phyloP scores from a whole-genome alignment of 495 filamentous ascomycete genomes.

The Penicillium mononematosum region DNA sequence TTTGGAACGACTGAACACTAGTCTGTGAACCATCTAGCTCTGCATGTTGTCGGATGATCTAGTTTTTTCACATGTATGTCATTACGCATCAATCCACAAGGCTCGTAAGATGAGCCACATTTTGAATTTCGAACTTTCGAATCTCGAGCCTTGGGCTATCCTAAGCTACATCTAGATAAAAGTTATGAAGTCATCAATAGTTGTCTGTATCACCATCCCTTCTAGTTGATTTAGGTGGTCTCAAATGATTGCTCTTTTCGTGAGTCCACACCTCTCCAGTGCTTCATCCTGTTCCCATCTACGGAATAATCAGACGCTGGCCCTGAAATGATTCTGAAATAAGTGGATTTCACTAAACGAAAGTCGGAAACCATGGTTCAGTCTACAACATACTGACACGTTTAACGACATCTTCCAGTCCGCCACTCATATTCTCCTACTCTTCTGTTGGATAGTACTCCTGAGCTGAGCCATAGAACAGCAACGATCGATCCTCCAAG shows the following conservation, averaged over 20 bases:
- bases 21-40: constrained; percentile 15
- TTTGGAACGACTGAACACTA: constrained; percentile 41
- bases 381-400: neutral
- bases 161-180: neutral
- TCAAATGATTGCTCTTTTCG: neutral
- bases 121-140: neutral
- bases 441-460: neutral
- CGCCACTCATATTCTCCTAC: neutral
- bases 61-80: neutral
- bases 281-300: neutral
- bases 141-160: neutral
- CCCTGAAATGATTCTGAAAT: neutral
- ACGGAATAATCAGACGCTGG: neutral
- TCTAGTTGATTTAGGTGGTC: neutral
- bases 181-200: neutral
- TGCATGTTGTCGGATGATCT: neutral
- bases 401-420: neutral
- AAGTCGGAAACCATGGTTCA: neutral
- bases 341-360: neutral
- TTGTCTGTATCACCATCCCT: neutral
- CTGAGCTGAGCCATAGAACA: neutral
- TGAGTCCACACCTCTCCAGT: neutral
- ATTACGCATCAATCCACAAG: neutral
- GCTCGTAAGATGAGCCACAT: neutral
- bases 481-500: constrained; percentile 1